A percentile compares a stretch with the other conserved stretches of the same genome.
phyloP scores from a whole-genome alignment of 306 rosid species.

The Prunus salicina region DNA sequence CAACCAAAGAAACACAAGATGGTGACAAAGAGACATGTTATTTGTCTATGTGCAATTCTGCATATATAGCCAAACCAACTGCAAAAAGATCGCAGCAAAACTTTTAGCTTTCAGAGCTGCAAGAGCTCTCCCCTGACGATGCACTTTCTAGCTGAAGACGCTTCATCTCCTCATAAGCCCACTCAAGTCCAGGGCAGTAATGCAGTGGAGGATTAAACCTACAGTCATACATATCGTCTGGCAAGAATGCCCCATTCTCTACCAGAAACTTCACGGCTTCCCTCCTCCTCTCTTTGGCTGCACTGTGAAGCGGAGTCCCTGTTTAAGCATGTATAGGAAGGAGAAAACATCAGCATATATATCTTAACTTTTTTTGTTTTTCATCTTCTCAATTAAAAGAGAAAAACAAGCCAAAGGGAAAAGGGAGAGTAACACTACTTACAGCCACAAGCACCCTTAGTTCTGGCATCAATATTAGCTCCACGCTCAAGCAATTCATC shows the following conservation, averaged over 20 bases:
- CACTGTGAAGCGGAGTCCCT: slow-evolving; percentile 99
- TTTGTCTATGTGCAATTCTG: background rate
- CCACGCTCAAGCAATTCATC: slow-evolving; percentile 95
- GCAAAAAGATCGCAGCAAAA: background rate
- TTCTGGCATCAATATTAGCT: slow-evolving; percentile 93
- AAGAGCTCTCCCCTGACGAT: slow-evolving; percentile 55
- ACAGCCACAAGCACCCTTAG: slow-evolving; percentile 97
- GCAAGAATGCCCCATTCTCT: slow-evolving; percentile 92
- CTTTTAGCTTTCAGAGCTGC: slow-evolving; percentile 66
- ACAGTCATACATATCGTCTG: slow-evolving; percentile 78
- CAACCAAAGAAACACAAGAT: background rate
- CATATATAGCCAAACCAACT: background rate
- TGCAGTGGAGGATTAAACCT: slow-evolving; percentile 95
- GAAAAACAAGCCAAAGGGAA: background rate
- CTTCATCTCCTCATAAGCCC: slow-evolving; percentile 98
- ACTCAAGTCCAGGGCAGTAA: slow-evolving; percentile 91
- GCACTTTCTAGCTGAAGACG: slow-evolving; percentile 49
- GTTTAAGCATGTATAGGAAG: background rate
- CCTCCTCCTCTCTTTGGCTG: slow-evolving; percentile 90
- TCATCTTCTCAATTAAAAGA: background rate
- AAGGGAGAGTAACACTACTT: slow-evolving; percentile 26
- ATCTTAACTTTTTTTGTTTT: background rate
- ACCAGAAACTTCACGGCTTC: slow-evolving; percentile 77
- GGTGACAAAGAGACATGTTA: background rate
- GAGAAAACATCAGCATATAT: background rate